Evolutionary conservation across 1,284 basidiomycete species (phyloP).

Genomic region (Trichosporon asahii): DNA sequence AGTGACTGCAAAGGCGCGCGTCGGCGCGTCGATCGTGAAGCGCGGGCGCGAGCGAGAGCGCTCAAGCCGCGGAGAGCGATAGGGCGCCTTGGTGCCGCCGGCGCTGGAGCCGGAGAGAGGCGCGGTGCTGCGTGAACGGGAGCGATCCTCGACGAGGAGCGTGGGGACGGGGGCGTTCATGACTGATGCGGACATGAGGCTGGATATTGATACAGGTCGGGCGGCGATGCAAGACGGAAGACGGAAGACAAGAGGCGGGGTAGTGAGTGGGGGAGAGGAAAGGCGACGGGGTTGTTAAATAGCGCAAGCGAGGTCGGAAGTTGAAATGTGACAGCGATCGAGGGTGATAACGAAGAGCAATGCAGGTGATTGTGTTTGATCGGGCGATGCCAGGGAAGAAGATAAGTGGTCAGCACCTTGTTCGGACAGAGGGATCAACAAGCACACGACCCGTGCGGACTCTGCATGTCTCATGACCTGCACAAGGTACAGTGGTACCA

Average conservation of each 20-base stretch:
- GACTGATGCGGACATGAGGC: neutral
- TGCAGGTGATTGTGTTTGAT: neutral
- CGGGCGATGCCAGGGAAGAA: neutral
- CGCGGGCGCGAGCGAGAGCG: conserved; percentile 23
- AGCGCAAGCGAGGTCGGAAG: neutral
- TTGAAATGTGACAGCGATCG: neutral
- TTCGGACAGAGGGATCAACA: neutral
- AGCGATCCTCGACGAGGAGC: conserved; percentile 6
- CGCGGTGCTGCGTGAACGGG: neutral
- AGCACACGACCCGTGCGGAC: neutral
- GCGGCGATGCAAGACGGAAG: neutral
- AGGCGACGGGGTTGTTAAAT: neutral
- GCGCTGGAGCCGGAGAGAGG: neutral
- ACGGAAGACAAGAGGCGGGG: no score
- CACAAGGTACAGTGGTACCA: neutral
- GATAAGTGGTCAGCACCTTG: neutral
- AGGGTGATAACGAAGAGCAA: neutral
- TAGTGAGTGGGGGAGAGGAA: neutral
- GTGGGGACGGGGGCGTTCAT: neutral
- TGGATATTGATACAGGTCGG: neutral
- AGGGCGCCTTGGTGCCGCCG: conserved; percentile 10
- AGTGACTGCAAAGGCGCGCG: conserved; percentile 14
- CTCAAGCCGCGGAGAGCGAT: conserved; percentile 20
- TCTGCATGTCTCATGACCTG: neutral
- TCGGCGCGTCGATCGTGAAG: conserved; percentile 15